phyloP scores from a whole-genome alignment of 257 asterid genomes.

The Nicotiana noctiflora region DNA sequence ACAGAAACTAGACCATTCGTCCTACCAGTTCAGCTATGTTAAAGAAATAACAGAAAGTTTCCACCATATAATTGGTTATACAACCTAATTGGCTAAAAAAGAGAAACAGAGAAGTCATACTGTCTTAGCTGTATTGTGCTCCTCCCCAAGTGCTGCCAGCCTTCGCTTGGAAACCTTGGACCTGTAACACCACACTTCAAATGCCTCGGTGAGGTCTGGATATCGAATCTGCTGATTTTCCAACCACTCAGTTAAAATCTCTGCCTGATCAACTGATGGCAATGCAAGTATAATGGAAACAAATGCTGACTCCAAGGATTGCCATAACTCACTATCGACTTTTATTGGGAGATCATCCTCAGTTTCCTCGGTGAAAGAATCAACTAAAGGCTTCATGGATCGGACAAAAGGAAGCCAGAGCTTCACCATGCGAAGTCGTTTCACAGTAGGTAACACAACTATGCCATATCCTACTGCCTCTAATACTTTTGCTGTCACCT shows the following conservation, averaged over 20 bases:
- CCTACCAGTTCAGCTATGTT: background rate
- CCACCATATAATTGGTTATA: background rate
- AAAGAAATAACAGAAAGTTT: background rate
- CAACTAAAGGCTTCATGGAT: slow-evolving; percentile 42
- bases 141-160: slow-evolving; percentile 38
- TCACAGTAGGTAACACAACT: slow-evolving; percentile 40
- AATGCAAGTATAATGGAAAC: slow-evolving; percentile 62
- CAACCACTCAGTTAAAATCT: slow-evolving; percentile 68
- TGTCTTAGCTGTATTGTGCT: slow-evolving; percentile 22
- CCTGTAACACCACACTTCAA: slow-evolving; percentile 88
- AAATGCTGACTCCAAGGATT: slow-evolving; percentile 64
- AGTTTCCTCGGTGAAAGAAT: slow-evolving; percentile 31
- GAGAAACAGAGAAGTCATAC: slow-evolving; percentile 19
- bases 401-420: slow-evolving; percentile 69
- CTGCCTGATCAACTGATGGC: slow-evolving; percentile 74
- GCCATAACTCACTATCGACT: slow-evolving; percentile 67
- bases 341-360: slow-evolving; percentile 35
- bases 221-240: slow-evolving; percentile 44
- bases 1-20: background rate
- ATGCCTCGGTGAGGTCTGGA: slow-evolving; percentile 85
- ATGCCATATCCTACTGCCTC: slow-evolving; percentile 58
- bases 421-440: slow-evolving; percentile 47
- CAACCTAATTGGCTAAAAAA: background rate
- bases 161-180: slow-evolving; percentile 75
- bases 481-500: slow-evolving; percentile 51